phyloP scores from a whole-genome alignment of 306 rosid genomes.

The Delonix regia region DNA sequence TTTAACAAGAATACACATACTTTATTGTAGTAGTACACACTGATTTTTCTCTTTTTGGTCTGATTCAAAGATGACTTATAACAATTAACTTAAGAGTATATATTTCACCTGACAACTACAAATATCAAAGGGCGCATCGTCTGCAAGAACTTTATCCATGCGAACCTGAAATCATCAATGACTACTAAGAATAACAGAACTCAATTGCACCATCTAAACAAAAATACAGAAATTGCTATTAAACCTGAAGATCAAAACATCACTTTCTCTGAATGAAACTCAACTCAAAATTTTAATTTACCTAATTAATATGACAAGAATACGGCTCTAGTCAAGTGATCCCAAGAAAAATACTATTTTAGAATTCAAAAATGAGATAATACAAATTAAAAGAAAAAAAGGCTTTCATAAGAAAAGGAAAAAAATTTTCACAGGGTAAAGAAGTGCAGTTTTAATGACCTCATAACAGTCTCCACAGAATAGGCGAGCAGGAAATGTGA shows the following conservation, averaged over 20 bases:
- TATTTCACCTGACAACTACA: slow-evolving; percentile 36
- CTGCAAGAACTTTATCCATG: slow-evolving; percentile 80
- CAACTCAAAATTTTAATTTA: slow-evolving; percentile 10
- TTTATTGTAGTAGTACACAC: background rate
- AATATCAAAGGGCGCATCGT: slow-evolving; percentile 53
- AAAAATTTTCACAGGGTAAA: background rate
- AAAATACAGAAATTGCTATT: slow-evolving; percentile 23
- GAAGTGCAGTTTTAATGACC: slow-evolving; percentile 50
- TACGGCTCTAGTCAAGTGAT: background rate
- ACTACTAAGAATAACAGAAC: slow-evolving; percentile 23
- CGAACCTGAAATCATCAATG: slow-evolving; percentile 60
- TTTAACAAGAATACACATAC: background rate
- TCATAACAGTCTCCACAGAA: slow-evolving; percentile 95
- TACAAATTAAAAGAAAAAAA: background rate
- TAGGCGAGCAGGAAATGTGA: slow-evolving; percentile 92
- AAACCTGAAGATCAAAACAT: slow-evolving; percentile 5
- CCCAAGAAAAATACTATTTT: slow-evolving; percentile 6
- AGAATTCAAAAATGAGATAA: background rate
- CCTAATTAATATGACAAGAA: background rate
- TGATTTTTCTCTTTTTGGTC: background rate
- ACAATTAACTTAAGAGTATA: slow-evolving; percentile 17
- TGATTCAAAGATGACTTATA: background rate
- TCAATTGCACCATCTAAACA: slow-evolving; percentile 24
- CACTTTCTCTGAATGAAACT: background rate
- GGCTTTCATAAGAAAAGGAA: background rate